Percentiles rank a stretch among this genome's conserved stretches.
Evolutionary conservation across 345 rosid species (phyloP).

Genomic region (Microthlaspi erraticum): DNA sequence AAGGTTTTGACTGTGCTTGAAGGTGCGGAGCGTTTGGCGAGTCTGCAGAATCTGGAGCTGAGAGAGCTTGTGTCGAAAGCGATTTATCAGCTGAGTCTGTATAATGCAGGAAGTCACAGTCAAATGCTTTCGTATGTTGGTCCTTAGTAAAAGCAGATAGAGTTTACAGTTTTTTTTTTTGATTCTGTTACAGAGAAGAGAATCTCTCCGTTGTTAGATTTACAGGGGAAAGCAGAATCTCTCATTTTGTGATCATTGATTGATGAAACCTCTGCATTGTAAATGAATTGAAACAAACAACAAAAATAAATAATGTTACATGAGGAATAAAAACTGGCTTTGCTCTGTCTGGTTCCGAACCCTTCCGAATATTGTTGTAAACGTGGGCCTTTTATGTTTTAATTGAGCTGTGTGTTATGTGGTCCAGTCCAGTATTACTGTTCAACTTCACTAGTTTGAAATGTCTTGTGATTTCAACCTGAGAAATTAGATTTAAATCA

Average conservation of each 20-base stretch:
- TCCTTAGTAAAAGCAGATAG: conserved; percentile 25
- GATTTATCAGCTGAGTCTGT: conserved; percentile 63
- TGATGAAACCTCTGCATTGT: conserved; percentile 27
- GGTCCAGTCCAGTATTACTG: conserved; percentile 14
- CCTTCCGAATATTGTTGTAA: not conserved
- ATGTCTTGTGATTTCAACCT: not conserved
- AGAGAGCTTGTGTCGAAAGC: conserved; percentile 71
- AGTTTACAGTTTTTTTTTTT: conserved; percentile 10
- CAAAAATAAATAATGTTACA: not conserved
- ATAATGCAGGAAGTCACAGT: conserved; percentile 60
- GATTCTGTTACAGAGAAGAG: conserved; percentile 27
- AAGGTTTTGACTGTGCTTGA: conserved; percentile 80
- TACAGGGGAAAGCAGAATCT: conserved; percentile 14
- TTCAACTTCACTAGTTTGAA: not conserved
- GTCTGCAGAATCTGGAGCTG: conserved; percentile 66
- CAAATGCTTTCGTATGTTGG: conserved; percentile 53
- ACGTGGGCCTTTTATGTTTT: conserved; percentile 1
- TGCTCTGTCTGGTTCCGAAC: not conserved
- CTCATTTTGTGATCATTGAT: conserved; percentile 20
- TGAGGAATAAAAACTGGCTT: conserved; percentile 40
- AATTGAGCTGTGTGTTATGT: not conserved
- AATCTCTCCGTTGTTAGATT: conserved; percentile 25
- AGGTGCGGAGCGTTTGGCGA: conserved; percentile 64
- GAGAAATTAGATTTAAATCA: not conserved
- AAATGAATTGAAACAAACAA: conserved; percentile 7